Conservation (phyloP, 1,284 basidiomycete species). For the Ustilago xerochloae region DNA sequence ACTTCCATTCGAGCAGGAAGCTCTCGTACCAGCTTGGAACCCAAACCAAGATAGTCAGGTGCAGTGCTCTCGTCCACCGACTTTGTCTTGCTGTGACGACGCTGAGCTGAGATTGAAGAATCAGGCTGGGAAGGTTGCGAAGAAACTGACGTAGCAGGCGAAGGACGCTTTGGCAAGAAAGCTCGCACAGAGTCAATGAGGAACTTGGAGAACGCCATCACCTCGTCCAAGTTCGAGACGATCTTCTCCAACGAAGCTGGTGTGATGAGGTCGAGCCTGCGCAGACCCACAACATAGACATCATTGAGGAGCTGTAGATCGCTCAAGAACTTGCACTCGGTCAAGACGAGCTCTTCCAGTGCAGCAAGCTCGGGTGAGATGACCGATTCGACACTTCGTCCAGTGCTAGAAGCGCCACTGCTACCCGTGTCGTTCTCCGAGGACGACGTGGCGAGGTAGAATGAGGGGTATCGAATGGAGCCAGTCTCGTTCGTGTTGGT, state of each 20-base stretch:
- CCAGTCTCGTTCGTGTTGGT: constrained; percentile 4
- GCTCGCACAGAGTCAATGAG: constrained; percentile 12
- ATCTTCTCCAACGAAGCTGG: constrained; percentile 15
- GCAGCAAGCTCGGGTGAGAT: constrained; percentile 21
- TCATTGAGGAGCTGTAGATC: constrained; percentile 25
- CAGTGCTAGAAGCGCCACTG: constrained; percentile 13
- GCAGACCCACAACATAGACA: constrained; percentile 22
- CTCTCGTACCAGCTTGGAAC: constrained; percentile 12
- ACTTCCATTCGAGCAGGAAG: constrained; percentile 25
- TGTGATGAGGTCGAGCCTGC: constrained; percentile 15
- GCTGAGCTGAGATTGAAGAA: not conserved
- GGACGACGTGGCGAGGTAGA: constrained; percentile 16
- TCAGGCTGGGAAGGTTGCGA: constrained; percentile 11
- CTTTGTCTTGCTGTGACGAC: not conserved
- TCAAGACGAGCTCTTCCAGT: constrained; percentile 20
- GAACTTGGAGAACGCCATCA: constrained; percentile 20
- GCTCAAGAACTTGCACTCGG: constrained; percentile 24
- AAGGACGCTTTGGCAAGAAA: constrained; percentile 1
- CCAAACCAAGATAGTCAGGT: constrained; percentile 15
- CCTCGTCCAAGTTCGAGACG: constrained; percentile 23
- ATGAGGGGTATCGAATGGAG: constrained; percentile 10
- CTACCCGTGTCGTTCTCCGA: constrained; percentile 16
- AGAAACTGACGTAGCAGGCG: constrained; percentile 14
- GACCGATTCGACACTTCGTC: constrained; percentile 13
- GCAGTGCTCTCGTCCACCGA: not conserved